Evolutionary conservation across 2,329 filamentous ascomycete genomes (phyloP), one percentile per base, ranked within the genome.

Genomic region (Pleomassaria siparia): DNA sequence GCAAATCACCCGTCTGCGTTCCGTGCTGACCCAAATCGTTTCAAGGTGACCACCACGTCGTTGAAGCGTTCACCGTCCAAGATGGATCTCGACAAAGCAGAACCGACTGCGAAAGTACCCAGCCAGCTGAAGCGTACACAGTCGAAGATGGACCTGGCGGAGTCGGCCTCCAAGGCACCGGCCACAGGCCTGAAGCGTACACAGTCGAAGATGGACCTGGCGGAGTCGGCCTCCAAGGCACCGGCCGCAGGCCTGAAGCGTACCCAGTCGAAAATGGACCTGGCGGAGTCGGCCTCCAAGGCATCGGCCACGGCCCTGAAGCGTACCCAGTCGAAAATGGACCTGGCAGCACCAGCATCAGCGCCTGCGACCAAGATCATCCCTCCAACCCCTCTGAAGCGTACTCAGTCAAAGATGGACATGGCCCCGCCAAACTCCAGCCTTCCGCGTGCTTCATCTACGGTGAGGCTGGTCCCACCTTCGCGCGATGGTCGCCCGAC

Each of bases 1-100:
- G 89, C 84, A 35, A 86, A 86, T 53, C 91, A 96, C 67, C 80
- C 90, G 8, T 95, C 91, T 10, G 82, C 86, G 13, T 94, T 86
- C 74, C 80, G 89, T 52, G 80, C 80, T 18, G 77, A 81, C 50
- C 72, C 77, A 4, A 77, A 71, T 28, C 78, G 79, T 8, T 71
- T 76, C 54, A 79, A 80, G n/a, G 80, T 82, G 9, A 55, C 56
- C 39, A 53, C 54, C 8, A 51, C 51, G 4, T 56, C 60, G 26
- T 36, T 66, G 10, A 67, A 69, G 54, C 67, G 64, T 39, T 59
- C 67, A 16, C 59, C 57, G 12, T 69, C 76, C 1, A 74, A 74
- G 20, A 79, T 74, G 58, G 83, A 75, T 65, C 72, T 71, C 43
- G 74, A 65, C 58, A 65, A 75, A 63, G 62, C 71, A 4, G 59